Base-by-base conservation (phyloP, 371 early-diverging fungal genomes). In the Blakeslea trispora region DNA sequence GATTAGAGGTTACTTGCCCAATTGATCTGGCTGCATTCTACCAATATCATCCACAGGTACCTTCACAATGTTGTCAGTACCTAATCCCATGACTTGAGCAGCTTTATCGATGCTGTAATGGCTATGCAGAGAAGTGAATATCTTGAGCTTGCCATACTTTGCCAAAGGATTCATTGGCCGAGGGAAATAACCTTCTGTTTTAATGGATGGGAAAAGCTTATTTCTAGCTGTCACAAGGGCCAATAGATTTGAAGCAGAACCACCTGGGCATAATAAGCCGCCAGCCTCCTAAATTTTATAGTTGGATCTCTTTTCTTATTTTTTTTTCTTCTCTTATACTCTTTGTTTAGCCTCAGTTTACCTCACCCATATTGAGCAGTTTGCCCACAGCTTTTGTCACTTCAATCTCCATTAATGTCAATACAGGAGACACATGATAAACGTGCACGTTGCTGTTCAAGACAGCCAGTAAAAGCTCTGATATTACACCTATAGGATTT, bases 381-480 rank as follows among this genome's bases (percentile, higher is more conserved):
- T 72, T 47, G 8, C 83, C 87, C 13, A 89, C 57, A 13, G 81
- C 79, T 0, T 70, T 58, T 13, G 87, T 82, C 17, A 87, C 83
- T 49, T 79, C 71, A 23, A 83, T 72, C 63, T 94, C 94, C 75
- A 93, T 85, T 13, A 90, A 63, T 0, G 90, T 86, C 23, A 88
- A 72, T 1, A 87, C 86, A 0, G 95, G 94, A 5, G 90, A 89
- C 7, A 85, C 88, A 54, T 82, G 80, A 65, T 88, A 91, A 15
- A 93, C 92, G 66, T 93, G 95, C 3, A 78, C 72, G 68, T 93
- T 94, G 59, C 83, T 83, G 69, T 94, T 94, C 43, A 93, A 72
- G 15, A 89, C 77, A 7, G 82, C 86, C 31, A 88, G 57, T n/a
- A 93, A 68, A 3, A 92, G 68, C 61, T 94, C 95, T 5, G 86